These are phyloP conservation scores for Saccharomycopsis fermentans DNA, from an alignment of 805 yeast genomes.

Conservation along the genomic window DNA sequence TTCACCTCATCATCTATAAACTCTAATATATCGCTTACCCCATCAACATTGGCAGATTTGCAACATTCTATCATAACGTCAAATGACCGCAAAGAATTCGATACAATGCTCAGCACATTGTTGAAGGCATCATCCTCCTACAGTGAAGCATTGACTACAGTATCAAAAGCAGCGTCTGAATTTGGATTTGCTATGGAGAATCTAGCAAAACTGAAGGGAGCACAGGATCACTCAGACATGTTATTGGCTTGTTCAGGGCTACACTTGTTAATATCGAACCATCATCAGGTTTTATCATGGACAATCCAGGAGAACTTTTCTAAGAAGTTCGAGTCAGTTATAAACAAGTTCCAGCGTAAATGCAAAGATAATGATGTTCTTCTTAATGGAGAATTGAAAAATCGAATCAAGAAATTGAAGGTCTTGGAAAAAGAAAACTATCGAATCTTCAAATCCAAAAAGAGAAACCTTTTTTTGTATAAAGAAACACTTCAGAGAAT, in stretches of 20 bases:
- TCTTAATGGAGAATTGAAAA: conserved; percentile 45
- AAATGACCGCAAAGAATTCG: conserved; percentile 44
- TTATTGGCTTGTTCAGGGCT: conserved; percentile 65
- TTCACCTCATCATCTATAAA: conserved; percentile 10
- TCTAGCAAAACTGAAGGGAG: conserved; percentile 52
- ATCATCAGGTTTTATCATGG: conserved; percentile 58
- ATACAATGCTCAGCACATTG: conserved; percentile 38
- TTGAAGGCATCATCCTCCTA: conserved; percentile 37
- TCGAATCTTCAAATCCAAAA: conserved; percentile 46
- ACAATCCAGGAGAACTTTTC: conserved; percentile 46
- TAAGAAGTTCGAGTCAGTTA: conserved; percentile 38
- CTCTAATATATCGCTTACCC: conserved; percentile 22
- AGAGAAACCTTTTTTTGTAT: conserved; percentile 59
- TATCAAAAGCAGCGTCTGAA: conserved; percentile 54
- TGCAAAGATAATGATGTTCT: conserved; percentile 38
- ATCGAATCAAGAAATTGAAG: conserved; percentile 42
- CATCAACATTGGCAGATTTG: conserved; percentile 39
- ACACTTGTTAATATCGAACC: conserved; percentile 67
- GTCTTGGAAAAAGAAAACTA: conserved; percentile 52
- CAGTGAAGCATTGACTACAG: conserved; percentile 34
- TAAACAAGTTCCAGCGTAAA: conserved; percentile 35
- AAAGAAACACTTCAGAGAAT: conserved; percentile 55
- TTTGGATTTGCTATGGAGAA: conserved; percentile 64
- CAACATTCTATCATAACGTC: conserved; percentile 51
- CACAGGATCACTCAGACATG: conserved; percentile 51